Evolutionary conservation across 768 basidiomycete genomes (phyloP), one percentile per base, ranked within the genome.

Genomic region (Clavulina sp.): DNA sequence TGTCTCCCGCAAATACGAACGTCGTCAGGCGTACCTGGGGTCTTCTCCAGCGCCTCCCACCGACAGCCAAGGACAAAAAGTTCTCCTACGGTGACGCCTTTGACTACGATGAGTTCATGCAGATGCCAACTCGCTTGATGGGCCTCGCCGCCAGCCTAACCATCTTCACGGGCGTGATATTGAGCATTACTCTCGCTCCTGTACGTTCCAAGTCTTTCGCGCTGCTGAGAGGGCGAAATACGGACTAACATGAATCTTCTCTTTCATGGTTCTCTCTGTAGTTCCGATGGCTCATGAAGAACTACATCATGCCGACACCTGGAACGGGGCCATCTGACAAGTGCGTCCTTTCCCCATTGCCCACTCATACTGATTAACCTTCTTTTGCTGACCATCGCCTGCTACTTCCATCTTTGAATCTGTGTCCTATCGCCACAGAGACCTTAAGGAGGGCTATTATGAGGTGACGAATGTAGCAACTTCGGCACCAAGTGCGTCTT

Each of bases 401-500:
- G n/a, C n/a, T n/a, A n/a, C n/a, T n/a, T n/a, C n/a, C n/a, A n/a
- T n/a, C n/a, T n/a, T n/a, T n/a, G n/a, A n/a, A n/a, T n/a, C n/a
- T n/a, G n/a, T n/a, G n/a, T n/a, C n/a, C n/a, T n/a, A n/a, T n/a
- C n/a, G n/a, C 5, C 44, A 16, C 54, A 84, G 82, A 48, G 57
- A 65, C 24, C 72, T 78, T 63, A 60, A 79, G 58, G 70, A 70
- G 2, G 85, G 87, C 1, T 76, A 63, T 56, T 56, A 85, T 53
- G 63, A 69, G n/a, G 65, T 74, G 5, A 80, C 73, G 24, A 93
- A 89, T 60, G 66, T 88, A 51, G 82, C 86, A 0, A 72, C 70
- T 1, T 77, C 83, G 2, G 67, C 72, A 7, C 66, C 74, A 1
- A 59, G 66, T 6, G 66, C 71, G 2, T 26, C 43, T 16, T 55